Evolutionary conservation across 768 basidiomycete species (phyloP).

Genomic region (Psilocybe subaeruginosa): DNA sequence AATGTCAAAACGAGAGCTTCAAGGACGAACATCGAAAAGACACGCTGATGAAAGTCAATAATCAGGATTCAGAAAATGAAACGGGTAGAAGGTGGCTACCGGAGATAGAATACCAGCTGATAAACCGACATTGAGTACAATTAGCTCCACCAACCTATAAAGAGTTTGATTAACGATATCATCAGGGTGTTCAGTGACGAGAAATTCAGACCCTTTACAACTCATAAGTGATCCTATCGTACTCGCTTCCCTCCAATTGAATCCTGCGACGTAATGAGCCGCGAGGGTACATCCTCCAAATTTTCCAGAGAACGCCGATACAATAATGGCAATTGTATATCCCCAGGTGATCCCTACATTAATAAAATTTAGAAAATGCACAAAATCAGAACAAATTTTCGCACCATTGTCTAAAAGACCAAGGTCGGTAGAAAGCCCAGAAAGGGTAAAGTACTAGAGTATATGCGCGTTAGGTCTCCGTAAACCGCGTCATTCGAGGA

Average conservation of each 20-base stretch:
- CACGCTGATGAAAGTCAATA: conserved; percentile 37
- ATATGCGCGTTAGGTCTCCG: conserved; percentile 8
- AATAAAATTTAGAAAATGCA: background rate
- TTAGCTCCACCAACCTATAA: conserved; percentile 82
- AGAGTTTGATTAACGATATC: background rate
- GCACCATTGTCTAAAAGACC: conserved; percentile 78
- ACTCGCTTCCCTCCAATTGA: conserved; percentile 77
- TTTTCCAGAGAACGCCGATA: conserved; percentile 84
- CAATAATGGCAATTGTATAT: conserved; percentile 79
- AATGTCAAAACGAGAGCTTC: conserved; percentile 83
- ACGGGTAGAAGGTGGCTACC: conserved; percentile 28
- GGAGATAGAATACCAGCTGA: conserved; percentile 74
- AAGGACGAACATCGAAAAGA: conserved; percentile 96
- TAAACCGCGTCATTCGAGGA: background rate
- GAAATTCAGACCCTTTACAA: conserved; percentile 77
- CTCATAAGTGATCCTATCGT: conserved; percentile 94
- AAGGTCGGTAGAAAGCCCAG: conserved; percentile 88
- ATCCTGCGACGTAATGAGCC: conserved; percentile 68
- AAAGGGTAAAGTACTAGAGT: conserved; percentile 85
- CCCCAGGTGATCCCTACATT: conserved; percentile 79
- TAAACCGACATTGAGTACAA: conserved; percentile 94
- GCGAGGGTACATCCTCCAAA: conserved; percentile 83
- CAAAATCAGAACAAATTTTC: background rate
- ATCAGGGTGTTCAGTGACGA: background rate
- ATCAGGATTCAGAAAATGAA: background rate